Evolutionary conservation across 2,329 filamentous ascomycete species (phyloP).

Genomic region (Paecilomyces sp.): DNA sequence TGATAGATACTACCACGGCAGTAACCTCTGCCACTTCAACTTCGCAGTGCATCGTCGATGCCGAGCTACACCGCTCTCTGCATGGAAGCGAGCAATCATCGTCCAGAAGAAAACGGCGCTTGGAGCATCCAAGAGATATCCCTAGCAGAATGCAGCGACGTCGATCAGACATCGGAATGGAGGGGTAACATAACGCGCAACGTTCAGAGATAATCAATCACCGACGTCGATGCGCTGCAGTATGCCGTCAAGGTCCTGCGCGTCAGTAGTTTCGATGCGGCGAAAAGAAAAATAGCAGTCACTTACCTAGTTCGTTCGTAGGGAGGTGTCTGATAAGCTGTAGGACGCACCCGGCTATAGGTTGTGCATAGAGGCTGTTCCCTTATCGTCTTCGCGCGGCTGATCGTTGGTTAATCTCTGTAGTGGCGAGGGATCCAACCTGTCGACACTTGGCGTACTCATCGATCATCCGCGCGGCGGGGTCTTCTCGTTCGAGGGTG

Average conservation of each 20-base stretch:
- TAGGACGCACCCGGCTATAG: neutral
- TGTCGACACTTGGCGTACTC: neutral
- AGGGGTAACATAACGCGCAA: neutral
- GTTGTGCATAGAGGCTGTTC: neutral
- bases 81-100: neutral
- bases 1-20: neutral
- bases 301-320: too few species aligned
- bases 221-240: neutral
- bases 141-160: neutral
- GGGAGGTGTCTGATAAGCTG: neutral
- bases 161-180: neutral
- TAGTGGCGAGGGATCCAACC: neutral
- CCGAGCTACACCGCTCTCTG: neutral
- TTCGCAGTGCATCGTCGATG: neutral
- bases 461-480: neutral
- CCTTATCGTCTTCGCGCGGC: neutral
- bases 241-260: neutral
- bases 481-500: neutral
- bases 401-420: neutral
- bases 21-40: neutral
- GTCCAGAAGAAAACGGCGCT: neutral
- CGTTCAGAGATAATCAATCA: neutral
- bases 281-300: neutral
- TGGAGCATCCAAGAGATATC: neutral
- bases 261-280: neutral